Evolutionary conservation across 192 early-diverging fungal genomes (phyloP).

Genomic region (Coemansia sp.): DNA sequence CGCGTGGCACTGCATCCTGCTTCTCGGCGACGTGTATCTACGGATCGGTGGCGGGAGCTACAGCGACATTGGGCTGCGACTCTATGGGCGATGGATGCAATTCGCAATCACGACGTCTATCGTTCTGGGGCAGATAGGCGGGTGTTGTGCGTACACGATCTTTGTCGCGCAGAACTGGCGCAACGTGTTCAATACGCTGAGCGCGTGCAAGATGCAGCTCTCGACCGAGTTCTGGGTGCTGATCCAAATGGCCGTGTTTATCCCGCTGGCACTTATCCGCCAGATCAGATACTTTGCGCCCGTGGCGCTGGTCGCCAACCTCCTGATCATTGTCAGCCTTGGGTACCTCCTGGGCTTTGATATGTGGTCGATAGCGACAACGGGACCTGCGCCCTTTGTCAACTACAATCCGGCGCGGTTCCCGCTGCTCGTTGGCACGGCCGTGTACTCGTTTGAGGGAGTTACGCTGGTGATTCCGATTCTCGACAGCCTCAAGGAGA

Average conservation of each 20-base stretch:
- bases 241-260: constrained; percentile 72
- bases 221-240: constrained; percentile 79
- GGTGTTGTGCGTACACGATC: constrained; percentile 88
- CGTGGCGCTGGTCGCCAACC: constrained; percentile 88
- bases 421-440: constrained; percentile 92
- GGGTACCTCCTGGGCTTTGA: constrained; percentile 86
- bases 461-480: constrained; percentile 82
- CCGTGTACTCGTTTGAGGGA: constrained; percentile 90
- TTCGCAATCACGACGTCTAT: constrained; percentile 68
- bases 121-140: constrained; percentile 80
- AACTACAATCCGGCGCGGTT: constrained; percentile 80
- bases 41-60: constrained; percentile 63
- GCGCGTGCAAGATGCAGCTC: constrained; percentile 62
- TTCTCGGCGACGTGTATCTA: constrained; percentile 66
- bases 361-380: constrained; percentile 51
- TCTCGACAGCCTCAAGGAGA: constrained; percentile 81
- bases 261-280: constrained; percentile 88
- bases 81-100: constrained; percentile 69
- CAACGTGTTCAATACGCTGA: constrained; percentile 70
- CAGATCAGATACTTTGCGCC: constrained; percentile 89
- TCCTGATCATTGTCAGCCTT: constrained; percentile 88
- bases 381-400: constrained; percentile 65
- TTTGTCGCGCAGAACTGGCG: constrained; percentile 87
- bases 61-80: constrained; percentile 68
- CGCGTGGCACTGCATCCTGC: constrained; percentile 66